phyloP scores from a whole-genome alignment of 495 filamentous ascomycete genomes.

The Achaetomiella virescens region DNA sequence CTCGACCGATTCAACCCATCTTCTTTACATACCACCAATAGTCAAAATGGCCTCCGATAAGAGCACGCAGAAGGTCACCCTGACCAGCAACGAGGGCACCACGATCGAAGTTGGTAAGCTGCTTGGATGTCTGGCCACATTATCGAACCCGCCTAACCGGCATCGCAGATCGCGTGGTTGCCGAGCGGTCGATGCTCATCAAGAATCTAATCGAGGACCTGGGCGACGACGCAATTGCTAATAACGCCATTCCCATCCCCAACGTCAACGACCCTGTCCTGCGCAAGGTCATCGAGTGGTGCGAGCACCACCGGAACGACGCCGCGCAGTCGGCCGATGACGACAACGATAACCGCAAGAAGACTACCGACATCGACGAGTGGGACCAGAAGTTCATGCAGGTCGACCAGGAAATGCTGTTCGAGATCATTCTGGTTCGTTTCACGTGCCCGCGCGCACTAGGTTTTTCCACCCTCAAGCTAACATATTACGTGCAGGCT shows the following conservation, averaged over 20 bases:
- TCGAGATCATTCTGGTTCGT: conserved; percentile 95
- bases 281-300: conserved; percentile 96
- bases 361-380: conserved; percentile 97
- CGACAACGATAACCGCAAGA: conserved; percentile 90
- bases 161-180: conserved; percentile 64
- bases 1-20: not conserved
- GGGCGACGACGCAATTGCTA: conserved; percentile 56
- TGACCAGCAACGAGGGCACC: conserved; percentile 17
- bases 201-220: conserved; percentile 97
- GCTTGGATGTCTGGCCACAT: not conserved
- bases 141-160: conserved; percentile 5
- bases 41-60: conserved; percentile 16
- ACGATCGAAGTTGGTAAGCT: conserved; percentile 14
- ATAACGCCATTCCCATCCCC: conserved; percentile 66
- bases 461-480: not conserved
- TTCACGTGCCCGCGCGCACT: not conserved
- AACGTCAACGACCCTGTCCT: conserved; percentile 95
- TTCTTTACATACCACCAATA: not conserved
- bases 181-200: conserved; percentile 88
- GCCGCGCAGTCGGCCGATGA: conserved; percentile 70
- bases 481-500: conserved; percentile 38
- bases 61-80: conserved; percentile 8
- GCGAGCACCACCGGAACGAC: conserved; percentile 85
- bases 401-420: conserved; percentile 98
- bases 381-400: conserved; percentile 99